These are phyloP conservation scores for Mucor racemosus DNA, from an alignment of 371 early-diverging fungal genomes.

Conservation along the genomic window DNA sequence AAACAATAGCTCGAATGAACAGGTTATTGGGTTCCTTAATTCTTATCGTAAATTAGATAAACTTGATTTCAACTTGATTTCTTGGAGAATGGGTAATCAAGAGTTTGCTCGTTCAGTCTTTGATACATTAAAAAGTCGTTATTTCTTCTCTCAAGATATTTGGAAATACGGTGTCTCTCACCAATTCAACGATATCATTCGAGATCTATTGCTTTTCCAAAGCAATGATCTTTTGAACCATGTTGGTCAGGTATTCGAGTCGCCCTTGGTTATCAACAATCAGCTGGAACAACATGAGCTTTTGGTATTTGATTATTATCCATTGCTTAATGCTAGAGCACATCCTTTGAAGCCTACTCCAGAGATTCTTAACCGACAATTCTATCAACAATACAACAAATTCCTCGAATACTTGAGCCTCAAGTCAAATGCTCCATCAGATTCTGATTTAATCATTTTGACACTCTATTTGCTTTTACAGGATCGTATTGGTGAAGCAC, in stretches of 20 bases:
- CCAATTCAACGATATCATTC: slow-evolving; percentile 29
- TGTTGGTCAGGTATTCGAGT: slow-evolving; percentile 48
- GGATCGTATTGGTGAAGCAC: slow-evolving; percentile 62
- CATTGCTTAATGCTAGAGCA: slow-evolving; percentile 54
- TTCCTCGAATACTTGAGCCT: slow-evolving; percentile 49
- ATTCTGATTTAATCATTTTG: slow-evolving; percentile 43
- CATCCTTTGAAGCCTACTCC: slow-evolving; percentile 22
- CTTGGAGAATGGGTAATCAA: slow-evolving; percentile 38
- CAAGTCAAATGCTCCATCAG: slow-evolving; percentile 27
- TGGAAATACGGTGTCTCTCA: slow-evolving; percentile 46
- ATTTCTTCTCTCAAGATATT: slow-evolving; percentile 21
- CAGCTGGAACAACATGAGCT: slow-evolving; percentile 12
- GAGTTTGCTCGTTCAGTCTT: slow-evolving; percentile 39
- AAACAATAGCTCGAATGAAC: slow-evolving; percentile 22
- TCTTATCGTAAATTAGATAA: slow-evolving; percentile 29
- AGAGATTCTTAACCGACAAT: slow-evolving; percentile 48
- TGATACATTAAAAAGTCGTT: slow-evolving; percentile 18
- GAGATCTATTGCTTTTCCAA: slow-evolving; percentile 29
- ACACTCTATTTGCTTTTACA: slow-evolving; percentile 56
- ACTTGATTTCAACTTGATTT: slow-evolving; percentile 32
- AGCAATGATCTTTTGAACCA: slow-evolving; percentile 16
- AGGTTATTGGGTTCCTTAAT: slow-evolving; percentile 30
- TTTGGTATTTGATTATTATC: slow-evolving; percentile 53
- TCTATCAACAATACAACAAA: slow-evolving; percentile 46
- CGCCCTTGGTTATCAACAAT: slow-evolving; percentile 35